Base-by-base conservation (phyloP, 768 basidiomycete genomes). In the Auricularia sp. region DNA sequence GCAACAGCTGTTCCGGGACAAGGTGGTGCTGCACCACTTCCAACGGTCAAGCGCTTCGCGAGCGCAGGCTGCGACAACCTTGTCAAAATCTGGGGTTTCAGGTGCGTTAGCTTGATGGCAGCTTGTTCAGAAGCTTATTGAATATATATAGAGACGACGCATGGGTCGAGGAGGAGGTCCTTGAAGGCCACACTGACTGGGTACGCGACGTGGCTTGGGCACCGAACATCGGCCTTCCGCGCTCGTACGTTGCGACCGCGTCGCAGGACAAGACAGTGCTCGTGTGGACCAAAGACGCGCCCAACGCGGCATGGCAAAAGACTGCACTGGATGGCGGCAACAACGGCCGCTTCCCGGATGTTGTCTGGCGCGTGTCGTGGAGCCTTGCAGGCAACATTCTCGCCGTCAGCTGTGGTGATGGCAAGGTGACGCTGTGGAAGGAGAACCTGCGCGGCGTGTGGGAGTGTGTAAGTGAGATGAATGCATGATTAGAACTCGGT, bases 121-220 rank as follows among this genome's bases (percentile, higher is more conserved):
- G 29, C 29, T 0, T 29, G 29, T 29, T 3, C 29, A 29, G 29
- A 29, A 29, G 29, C 29, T 29, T 29, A 29, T 29, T 0, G 29
- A 29, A 29, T 29, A 29, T 29, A 29, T 29, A 29, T 29, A 85
- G 87, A 67, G 92, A 95, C 63, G 89, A 92, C 63, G 82, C 86
- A 7, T 98, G 95, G 94, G 81, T 83, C 14, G 92, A 93, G 70
- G 95, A 94, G 73, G 94, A 96, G 70, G 85, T 82, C 0, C 83
- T 99, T 29, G 90, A 92, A 62, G 94, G 93, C 0, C 96, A 99
- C 75, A 84, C 89, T 0, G 96, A 99, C 75, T 99, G 96, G 96
- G 95, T 99, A 24, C 83, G 96, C 59, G 96, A 98, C 73, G 95
- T 98, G n/a, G 92, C 96, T 0, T 98, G 95, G 94, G 95, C 95